Evolutionary conservation across 306 rosid genomes (phyloP).

Genomic region (Pyrus bretschneideri): DNA sequence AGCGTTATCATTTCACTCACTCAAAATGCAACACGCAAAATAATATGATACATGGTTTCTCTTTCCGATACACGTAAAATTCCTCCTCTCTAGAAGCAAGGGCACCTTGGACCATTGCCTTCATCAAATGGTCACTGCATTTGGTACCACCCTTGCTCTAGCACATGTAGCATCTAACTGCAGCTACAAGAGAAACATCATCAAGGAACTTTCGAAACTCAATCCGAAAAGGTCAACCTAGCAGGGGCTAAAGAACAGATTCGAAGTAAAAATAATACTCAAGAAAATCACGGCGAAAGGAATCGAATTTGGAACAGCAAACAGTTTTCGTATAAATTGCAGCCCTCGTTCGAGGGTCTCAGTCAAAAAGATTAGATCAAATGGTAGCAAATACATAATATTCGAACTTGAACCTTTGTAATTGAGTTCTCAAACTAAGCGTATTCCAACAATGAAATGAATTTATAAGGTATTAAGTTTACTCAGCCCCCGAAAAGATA

Average conservation of each 20-base stretch:
- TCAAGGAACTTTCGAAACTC: no score
- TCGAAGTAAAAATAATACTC: not conserved
- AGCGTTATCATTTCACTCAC: no score
- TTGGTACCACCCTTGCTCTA: no score
- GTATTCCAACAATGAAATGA: not conserved
- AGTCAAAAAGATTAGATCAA: not conserved
- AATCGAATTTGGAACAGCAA: not conserved
- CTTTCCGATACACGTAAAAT: no score
- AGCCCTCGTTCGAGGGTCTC: not conserved
- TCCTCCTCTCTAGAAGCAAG: no score
- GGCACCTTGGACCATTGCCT: no score
- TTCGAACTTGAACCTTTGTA: not conserved
- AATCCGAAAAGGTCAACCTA: no score
- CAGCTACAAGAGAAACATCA: no score
- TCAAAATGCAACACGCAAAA: no score
- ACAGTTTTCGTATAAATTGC: not conserved
- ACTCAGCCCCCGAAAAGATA: conserved; percentile 46
- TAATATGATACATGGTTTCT: no score
- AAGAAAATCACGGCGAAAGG: not conserved
- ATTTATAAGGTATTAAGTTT: not conserved
- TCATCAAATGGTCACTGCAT: no score
- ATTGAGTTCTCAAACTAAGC: not conserved
- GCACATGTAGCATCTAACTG: no score
- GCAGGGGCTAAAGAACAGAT: not conserved
- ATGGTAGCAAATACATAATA: not conserved